Evolutionary conservation across 2,329 filamentous ascomycete genomes (phyloP).

Genomic region (Trichoderma breve): DNA sequence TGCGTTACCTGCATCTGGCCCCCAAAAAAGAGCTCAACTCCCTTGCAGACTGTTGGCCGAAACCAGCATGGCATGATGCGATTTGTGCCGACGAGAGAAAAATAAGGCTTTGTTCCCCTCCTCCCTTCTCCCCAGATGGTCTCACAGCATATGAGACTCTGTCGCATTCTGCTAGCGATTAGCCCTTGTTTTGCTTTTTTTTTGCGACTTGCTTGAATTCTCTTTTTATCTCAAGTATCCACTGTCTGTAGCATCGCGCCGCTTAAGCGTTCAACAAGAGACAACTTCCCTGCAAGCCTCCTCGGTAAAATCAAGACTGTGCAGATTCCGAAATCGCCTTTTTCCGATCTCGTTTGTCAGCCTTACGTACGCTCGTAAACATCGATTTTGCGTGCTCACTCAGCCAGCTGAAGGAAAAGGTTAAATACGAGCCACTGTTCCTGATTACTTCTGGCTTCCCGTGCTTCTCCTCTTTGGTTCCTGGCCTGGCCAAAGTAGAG

Average conservation of each 20-base stretch:
- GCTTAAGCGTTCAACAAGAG: not conserved
- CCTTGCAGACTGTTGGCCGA: slow-evolving; percentile 10
- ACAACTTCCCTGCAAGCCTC: slow-evolving; percentile 10
- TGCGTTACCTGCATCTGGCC: slow-evolving; percentile 18
- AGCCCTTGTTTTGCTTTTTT: slow-evolving; percentile 1
- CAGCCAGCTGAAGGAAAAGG: slow-evolving; percentile 9
- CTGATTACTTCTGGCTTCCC: slow-evolving; percentile 5
- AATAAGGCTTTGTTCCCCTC: not conserved
- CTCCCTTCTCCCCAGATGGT: not conserved
- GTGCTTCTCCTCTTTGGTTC: slow-evolving; percentile 11
- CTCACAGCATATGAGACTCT: slow-evolving; percentile 13
- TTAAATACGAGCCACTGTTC: slow-evolving; percentile 17
- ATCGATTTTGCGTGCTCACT: slow-evolving; percentile 12
- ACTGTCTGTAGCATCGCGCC: not conserved
- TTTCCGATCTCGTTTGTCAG: slow-evolving; percentile 11
- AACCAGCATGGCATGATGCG: not conserved
- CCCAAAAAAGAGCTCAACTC: not conserved
- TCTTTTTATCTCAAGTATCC: not conserved
- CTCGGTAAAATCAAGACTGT: slow-evolving; percentile 1
- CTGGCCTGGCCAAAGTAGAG: not conserved
- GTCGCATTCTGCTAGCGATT: not conserved
- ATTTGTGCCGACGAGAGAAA: not conserved
- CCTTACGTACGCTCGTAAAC: slow-evolving; percentile 17
- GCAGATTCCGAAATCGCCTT: not conserved
- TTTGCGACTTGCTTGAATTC: not conserved